Evolutionary conservation across 2,329 filamentous ascomycete genomes (phyloP).

Genomic region (Ceratocystis colombiana): DNA sequence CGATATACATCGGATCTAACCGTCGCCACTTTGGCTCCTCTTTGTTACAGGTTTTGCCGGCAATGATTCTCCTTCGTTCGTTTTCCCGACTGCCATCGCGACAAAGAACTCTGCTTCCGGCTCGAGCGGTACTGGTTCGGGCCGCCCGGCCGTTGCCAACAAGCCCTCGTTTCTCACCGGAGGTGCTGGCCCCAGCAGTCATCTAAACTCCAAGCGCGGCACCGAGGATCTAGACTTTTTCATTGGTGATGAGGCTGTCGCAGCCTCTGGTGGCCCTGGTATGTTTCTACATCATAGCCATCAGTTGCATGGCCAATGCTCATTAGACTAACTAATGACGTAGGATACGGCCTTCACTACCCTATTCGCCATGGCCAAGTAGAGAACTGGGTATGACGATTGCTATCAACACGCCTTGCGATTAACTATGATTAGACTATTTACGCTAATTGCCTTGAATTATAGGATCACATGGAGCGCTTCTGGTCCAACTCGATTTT

Average conservation of each 20-base stretch:
- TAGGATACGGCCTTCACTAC: conserved; percentile 92
- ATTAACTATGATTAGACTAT: conserved; percentile 27
- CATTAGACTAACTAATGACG: conserved; percentile 26
- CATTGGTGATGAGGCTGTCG: conserved; percentile 91
- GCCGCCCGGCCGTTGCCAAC: conserved; percentile 79
- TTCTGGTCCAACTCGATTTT: conserved; percentile 99
- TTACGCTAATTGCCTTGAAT: conserved; percentile 19
- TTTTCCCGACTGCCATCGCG: conserved; percentile 97
- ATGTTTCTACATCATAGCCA: conserved; percentile 30
- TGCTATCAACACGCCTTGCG: not conserved
- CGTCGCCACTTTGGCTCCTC: conserved; percentile 19
- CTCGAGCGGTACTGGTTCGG: conserved; percentile 67
- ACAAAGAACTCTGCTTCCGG: conserved; percentile 72
- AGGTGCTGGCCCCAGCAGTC: conserved; percentile 69
- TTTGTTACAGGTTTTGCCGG: conserved; percentile 73
- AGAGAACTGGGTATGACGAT: conserved; percentile 77
- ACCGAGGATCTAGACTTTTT: conserved; percentile 98
- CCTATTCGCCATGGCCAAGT: conserved; percentile 96
- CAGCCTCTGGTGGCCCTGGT: conserved; percentile 75
- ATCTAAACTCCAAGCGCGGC: conserved; percentile 83
- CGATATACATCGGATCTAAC: conserved; percentile 21
- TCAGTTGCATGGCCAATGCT: conserved; percentile 13
- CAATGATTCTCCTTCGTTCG: conserved; percentile 97
- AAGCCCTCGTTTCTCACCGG: conserved; percentile 94
- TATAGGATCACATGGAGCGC: conserved; percentile 92